These are phyloP conservation scores for Corynascus novoguineensis DNA, from an alignment of 495 filamentous ascomycete species.

Conservation along the genomic window DNA sequence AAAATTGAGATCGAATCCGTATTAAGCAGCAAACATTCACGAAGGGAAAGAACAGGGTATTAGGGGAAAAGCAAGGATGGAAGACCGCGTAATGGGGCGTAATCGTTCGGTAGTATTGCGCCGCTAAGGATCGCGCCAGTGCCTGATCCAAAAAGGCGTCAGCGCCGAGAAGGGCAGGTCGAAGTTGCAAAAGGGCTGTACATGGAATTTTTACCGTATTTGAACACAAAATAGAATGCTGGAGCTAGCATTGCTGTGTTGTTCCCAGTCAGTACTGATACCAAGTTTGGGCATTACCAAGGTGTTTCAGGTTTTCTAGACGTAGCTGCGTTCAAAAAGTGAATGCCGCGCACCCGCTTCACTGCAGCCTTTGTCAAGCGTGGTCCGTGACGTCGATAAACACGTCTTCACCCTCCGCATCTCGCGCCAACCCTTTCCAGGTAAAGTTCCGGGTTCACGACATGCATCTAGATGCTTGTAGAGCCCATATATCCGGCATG, in stretches of 20 bases:
- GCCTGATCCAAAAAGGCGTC: not conserved
- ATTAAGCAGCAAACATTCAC: no score
- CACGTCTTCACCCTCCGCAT: not conserved
- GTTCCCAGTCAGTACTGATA: no score
- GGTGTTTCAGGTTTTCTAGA: constrained; percentile 4
- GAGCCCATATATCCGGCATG: no score
- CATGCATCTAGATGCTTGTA: no score
- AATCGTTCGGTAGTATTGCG: not conserved
- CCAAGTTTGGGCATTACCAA: not conserved
- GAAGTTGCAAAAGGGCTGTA: no score
- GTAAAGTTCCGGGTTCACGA: no score
- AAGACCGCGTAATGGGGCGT: not conserved
- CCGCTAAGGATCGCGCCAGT: not conserved
- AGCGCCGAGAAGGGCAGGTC: constrained; percentile 3
- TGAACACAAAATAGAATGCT: no score
- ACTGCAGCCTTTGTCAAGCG: not conserved
- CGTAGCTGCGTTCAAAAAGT: not conserved
- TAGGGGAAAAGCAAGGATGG: not conserved
- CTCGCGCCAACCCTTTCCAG: no score
- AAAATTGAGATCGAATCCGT: no score
- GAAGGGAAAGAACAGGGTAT: not conserved
- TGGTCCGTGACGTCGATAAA: not conserved
- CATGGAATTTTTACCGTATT: no score
- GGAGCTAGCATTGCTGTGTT: no score
- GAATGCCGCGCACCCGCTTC: not conserved